Percentiles rank a stretch among this genome's conserved stretches.
Evolutionary conservation across 441 rosid species (phyloP).

Genomic region (Kokia cookei): DNA sequence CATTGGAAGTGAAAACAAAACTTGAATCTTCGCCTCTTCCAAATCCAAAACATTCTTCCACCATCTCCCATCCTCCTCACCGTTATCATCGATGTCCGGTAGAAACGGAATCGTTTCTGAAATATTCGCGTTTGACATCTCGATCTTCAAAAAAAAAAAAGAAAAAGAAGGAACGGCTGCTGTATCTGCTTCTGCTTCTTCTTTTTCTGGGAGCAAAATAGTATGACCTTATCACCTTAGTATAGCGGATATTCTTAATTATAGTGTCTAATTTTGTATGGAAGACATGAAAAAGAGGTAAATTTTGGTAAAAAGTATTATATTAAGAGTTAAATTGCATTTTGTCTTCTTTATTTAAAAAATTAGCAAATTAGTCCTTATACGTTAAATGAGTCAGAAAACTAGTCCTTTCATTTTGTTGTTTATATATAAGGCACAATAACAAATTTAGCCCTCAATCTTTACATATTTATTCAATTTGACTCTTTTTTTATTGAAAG

Average conservation of each 20-base stretch:
- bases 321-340: too few relatives aligned
- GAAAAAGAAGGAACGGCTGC: too few relatives aligned
- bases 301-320: too few relatives aligned
- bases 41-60: conserved; percentile 36
- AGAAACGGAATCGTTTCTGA: neutral
- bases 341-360: too few relatives aligned
- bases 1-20: conserved; percentile 53
- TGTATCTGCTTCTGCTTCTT: neutral
- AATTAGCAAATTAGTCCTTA: too few relatives aligned
- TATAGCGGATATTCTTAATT: neutral
- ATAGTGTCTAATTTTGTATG: neutral
- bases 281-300: neutral
- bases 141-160: neutral
- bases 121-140: neutral
- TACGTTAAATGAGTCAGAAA: too few relatives aligned
- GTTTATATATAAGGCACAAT: too few relatives aligned
- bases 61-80: neutral
- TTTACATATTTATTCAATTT: too few relatives aligned
- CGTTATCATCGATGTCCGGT: too few relatives aligned
- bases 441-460: too few relatives aligned
- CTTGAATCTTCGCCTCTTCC: neutral
- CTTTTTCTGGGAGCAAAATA: neutral
- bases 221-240: neutral
- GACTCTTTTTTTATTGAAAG: too few relatives aligned
- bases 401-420: too few relatives aligned